Evolutionary conservation across 176 grass and related monocot species (phyloP), one percentile per base, ranked within the genome.

Genomic region (Pontederia paniculata): DNA sequence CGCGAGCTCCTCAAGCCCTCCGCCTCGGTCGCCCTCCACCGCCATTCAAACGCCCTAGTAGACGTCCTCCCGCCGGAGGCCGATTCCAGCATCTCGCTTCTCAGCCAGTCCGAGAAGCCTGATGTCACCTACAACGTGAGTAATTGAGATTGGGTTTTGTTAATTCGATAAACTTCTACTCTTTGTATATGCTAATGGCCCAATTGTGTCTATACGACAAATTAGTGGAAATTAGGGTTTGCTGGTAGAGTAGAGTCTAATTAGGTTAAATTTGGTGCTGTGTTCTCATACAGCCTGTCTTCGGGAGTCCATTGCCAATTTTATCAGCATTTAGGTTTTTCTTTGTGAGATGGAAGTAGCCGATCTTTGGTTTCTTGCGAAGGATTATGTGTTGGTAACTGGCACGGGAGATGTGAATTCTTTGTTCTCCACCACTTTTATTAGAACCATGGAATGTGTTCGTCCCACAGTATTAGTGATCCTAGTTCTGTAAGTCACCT

Each of bases 31-130:
- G 85, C 90, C 0, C 77, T 95, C 37, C 90, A 95, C 71, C 81
- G 85, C 15, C 90, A 95, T 72, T 95, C 85, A 8, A 95, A 89
- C 69, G 85, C 90, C 1, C 82, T 95, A 14, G 85, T 95, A 1
- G 90, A 95, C 59, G 85, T 95, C 20, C 77, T 95, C 50, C 90
- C 90, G 11, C 90, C 90, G 0, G 90, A 89, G 74, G 90, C 90
- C 1, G 90, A 95, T 56, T 95, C 90, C 17, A 89, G 90, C 69
- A 95, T 96, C 67, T 96, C 90, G 10, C 79, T 95, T 53, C 90
- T 95, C 23, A 78, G 85, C 12, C 70, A 74, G 1, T 82, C 84
- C 19, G 90, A 95, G 82, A 95, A 95, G 63, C 90, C 90, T 10
- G 73, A 95, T 72, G 82, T 95, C 42, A 83, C 73, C 19, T 95